These are phyloP conservation scores for Trichophyton benhamiae DNA, from an alignment of 2,329 filamentous ascomycete genomes.

Conservation along the genomic window DNA sequence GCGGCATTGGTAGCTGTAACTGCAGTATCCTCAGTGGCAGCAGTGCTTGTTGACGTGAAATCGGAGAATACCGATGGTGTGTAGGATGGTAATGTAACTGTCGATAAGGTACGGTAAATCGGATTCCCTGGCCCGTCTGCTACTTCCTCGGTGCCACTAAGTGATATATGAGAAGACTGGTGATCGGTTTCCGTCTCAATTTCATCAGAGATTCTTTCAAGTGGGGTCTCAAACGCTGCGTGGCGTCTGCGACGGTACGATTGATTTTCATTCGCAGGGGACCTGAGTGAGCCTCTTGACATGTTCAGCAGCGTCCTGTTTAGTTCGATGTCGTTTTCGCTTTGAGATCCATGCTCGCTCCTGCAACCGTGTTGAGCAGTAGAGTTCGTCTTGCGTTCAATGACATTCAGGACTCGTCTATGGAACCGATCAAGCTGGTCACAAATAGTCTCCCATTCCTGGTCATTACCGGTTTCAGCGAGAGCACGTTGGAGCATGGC, in stretches of 20 bases:
- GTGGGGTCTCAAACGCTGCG: background rate
- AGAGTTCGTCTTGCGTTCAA: slow-evolving; percentile 9
- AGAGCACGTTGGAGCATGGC: slow-evolving; percentile 9
- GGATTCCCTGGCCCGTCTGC: background rate
- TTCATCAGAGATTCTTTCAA: background rate
- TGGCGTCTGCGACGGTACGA: background rate
- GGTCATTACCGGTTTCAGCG: slow-evolving; percentile 8
- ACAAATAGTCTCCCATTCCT: slow-evolving; percentile 12
- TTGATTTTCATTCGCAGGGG: background rate
- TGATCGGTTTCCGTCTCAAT: background rate
- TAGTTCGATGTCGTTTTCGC: background rate
- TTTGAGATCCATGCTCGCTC: background rate
- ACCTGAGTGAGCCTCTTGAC: background rate
- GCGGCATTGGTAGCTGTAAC: background rate
- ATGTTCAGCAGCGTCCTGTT: background rate
- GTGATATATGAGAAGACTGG: background rate
- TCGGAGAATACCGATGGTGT: background rate
- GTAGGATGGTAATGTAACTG: background rate
- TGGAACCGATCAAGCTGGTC: slow-evolving; percentile 11
- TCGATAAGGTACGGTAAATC: background rate
- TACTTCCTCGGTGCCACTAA: background rate
- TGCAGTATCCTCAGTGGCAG: background rate
- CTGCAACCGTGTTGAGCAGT: slow-evolving; percentile 10
- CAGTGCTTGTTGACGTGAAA: background rate
- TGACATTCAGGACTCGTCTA: slow-evolving; percentile 9